Conservation (phyloP, 2,329 filamentous ascomycete species). For the Dactylellina drechsleri region DNA sequence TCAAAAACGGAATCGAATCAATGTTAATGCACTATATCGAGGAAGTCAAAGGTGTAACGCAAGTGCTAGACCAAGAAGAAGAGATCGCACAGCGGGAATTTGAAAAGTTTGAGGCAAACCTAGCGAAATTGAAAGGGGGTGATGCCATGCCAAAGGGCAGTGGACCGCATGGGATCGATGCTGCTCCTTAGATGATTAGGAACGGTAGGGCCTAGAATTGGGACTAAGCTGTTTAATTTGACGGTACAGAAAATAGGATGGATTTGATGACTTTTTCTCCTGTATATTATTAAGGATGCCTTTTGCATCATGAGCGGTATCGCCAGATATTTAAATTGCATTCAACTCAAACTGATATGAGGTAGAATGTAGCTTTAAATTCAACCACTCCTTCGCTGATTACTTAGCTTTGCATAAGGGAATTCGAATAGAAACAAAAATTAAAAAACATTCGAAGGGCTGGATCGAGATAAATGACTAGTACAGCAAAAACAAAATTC, state of each 20-base stretch:
- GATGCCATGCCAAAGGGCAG: slow-evolving; percentile 39
- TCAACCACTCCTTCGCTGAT: too few species aligned
- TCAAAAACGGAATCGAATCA: slow-evolving; percentile 97
- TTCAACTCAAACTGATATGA: too few species aligned
- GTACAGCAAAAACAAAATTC: too few species aligned
- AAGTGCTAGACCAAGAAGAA: slow-evolving; percentile 91
- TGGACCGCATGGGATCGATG: slow-evolving; percentile 46
- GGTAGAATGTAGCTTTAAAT: too few species aligned
- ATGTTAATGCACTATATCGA: slow-evolving; percentile 99
- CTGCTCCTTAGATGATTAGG: slow-evolving; percentile 11
- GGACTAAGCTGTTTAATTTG: not conserved
- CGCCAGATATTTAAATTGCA: too few species aligned
- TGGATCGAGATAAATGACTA: too few species aligned
- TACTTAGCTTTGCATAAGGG: too few species aligned
- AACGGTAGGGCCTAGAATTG: not conserved
- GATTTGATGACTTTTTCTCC: not conserved
- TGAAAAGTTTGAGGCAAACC: slow-evolving; percentile 90
- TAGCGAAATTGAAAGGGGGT: slow-evolving; percentile 68
- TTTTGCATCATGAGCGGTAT: too few species aligned
- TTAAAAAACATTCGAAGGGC: too few species aligned
- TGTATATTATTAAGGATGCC: not conserved
- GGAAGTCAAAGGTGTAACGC: slow-evolving; percentile 90
- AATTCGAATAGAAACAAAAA: too few species aligned
- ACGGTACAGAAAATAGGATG: not conserved
- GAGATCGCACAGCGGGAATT: slow-evolving; percentile 88